Base-by-base conservation (phyloP, 179 eudicot species). In the Nepenthes alata region DNA sequence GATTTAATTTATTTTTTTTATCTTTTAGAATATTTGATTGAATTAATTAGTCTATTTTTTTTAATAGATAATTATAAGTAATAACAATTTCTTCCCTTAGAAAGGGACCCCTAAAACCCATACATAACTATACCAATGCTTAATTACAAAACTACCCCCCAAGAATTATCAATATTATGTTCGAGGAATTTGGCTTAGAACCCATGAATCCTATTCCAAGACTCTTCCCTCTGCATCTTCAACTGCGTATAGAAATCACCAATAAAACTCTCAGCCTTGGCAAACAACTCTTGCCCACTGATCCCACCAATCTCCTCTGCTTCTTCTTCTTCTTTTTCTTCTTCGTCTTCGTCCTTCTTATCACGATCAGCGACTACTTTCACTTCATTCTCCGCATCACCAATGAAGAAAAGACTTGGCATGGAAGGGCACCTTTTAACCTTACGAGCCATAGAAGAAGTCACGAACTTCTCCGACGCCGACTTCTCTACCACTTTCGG, bases 201-300 rank as follows among this genome's bases (percentile, higher is more conserved):
- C 11, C 70, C 71, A 76, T 74, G 74, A 62, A 79, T 70, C 44
- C 65, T 78, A 25, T 74, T 74, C 88, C 81, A 78, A 7, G 85
- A 83, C 9, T 80, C 77, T 66, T 83, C 84, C 71, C 84, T 83
- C 67, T 83, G 87, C 81, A 83, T 75, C 83, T 76, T 78, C 72
- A 80, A 60, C 35, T 83, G 88, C 67, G 63, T 74, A 55, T 83
- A 76, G 53, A 80, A 83, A 45, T 83, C 70, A 3, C 79, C 78
- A 58, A 83, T 83, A 51, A 83, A 83, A 47, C 55, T 67, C 76
- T 83, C 88, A 0, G 88, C 81, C 64, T 80, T 83, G 1, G 63
- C 70, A 53, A 68, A 78, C 55, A 83, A 62, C 55, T 83, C 83
- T 54, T 81, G 72, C 59, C 72, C 72, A 37, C 72, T 69, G 1